These are phyloP conservation scores for Lachnellula cervina DNA, from an alignment of 2,329 filamentous ascomycete species.

Conservation along the genomic window DNA sequence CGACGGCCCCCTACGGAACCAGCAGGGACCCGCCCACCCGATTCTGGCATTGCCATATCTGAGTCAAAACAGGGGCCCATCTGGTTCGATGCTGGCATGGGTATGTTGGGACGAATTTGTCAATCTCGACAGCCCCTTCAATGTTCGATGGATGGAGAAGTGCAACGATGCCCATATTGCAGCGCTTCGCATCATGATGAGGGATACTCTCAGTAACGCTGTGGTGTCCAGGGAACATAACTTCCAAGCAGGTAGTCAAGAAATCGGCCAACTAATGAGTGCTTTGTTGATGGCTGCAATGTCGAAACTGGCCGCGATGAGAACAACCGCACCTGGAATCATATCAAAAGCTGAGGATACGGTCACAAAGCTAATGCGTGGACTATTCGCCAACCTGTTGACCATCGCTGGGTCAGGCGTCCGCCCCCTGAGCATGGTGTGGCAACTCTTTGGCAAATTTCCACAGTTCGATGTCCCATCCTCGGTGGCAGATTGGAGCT, in stretches of 20 bases:
- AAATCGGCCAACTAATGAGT: constrained; percentile 19
- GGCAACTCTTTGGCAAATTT: constrained; percentile 19
- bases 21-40: constrained; percentile 11
- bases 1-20: constrained; percentile 13
- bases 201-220: constrained; percentile 17
- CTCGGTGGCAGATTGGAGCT: constrained; percentile 16
- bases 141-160: constrained; percentile 28
- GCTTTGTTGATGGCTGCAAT: constrained; percentile 26
- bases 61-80: constrained; percentile 6
- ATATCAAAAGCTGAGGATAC: constrained; percentile 20
- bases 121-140: constrained; percentile 25
- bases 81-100: constrained; percentile 28
- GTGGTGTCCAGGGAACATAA: constrained; percentile 15
- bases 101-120: constrained; percentile 31
- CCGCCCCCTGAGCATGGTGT: constrained; percentile 21
- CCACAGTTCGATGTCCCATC: constrained; percentile 18
- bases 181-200: constrained; percentile 20
- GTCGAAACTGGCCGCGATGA: constrained; percentile 23
- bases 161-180: constrained; percentile 22
- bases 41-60: constrained; percentile 16
- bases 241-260: constrained; percentile 14
- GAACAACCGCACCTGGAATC: constrained; percentile 12
- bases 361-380: constrained; percentile 27
- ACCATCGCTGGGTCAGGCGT: constrained; percentile 27
- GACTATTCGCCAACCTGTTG: constrained; percentile 27